Percentiles rank a stretch among this genome's conserved stretches.
These are phyloP conservation scores for Epichloe typhina DNA, from an alignment of 2,329 filamentous ascomycete species.

Conservation along the genomic window DNA sequence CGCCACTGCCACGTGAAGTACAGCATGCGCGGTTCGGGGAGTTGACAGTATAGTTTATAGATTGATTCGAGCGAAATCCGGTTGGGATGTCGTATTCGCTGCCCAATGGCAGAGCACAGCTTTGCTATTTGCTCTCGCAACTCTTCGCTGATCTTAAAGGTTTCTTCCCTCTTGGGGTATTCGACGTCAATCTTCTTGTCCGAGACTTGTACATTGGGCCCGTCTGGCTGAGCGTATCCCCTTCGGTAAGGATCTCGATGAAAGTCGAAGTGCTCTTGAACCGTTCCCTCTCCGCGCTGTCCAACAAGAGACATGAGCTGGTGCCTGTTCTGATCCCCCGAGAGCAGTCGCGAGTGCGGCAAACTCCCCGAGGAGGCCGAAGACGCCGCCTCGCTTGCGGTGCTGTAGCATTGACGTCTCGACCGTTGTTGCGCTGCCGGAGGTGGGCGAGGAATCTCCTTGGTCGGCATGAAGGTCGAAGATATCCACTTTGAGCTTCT, in stretches of 20 bases:
- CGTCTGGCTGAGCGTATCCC: constrained; percentile 38
- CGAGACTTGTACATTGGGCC: constrained; percentile 35
- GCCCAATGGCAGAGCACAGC: constrained; percentile 28
- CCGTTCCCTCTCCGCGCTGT: constrained; percentile 31
- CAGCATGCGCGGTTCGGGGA: constrained; percentile 40
- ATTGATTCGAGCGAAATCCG: constrained; percentile 29
- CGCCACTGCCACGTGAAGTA: constrained; percentile 39
- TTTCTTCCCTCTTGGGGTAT: constrained; percentile 30
- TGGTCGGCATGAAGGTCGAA: constrained; percentile 25
- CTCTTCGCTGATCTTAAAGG: constrained; percentile 21
- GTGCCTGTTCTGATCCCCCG: constrained; percentile 17
- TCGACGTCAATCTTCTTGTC: constrained; percentile 34
- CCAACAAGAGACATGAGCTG: constrained; percentile 41
- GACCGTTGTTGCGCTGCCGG: constrained; percentile 1
- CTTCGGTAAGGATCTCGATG: constrained; percentile 40
- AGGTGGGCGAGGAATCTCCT: constrained; percentile 10
- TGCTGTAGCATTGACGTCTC: constrained; percentile 14
- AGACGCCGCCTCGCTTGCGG: constrained; percentile 12
- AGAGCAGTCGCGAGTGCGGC: not conserved
- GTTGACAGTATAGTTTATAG: constrained; percentile 33
- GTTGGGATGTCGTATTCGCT: constrained; percentile 28
- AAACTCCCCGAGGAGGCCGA: constrained; percentile 2
- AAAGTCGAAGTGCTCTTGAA: constrained; percentile 40
- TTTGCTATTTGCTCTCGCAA: constrained; percentile 22
- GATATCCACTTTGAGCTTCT: constrained; percentile 26